Base-by-base conservation (phyloP, 495 filamentous ascomycete species). In the Penicillium samsonianum region DNA sequence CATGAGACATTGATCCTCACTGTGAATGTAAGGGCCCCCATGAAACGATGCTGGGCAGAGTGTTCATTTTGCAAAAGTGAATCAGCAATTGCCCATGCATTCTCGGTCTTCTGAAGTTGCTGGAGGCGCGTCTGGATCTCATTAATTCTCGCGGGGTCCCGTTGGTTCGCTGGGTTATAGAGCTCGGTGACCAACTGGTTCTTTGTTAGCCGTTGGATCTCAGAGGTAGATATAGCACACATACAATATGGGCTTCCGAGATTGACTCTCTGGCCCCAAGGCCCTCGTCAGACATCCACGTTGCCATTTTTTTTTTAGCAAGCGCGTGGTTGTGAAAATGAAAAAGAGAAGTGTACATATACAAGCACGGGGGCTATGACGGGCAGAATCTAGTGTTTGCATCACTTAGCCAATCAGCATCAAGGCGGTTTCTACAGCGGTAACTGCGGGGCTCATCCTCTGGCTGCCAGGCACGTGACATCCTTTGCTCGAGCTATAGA, bases 1-100 rank as follows among this genome's bases (percentile, higher is more conserved):
- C 67, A 56, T 26, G 67, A 67, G 44, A 69, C 67, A 46, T 97
- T 96, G 48, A 97, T 78, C 74, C 97, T 97, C 46, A 97, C 87
- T 16, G 87, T 94, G 64, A 96, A 90, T 0, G 92, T 97, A 58
- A 96, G 79, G 30, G 93, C 94, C n/a, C 89, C 94, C 69, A 92
- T 96, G 76, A 97, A 98, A 40, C 88, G 85, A 64, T 92, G 84
- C 49, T 91, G 64, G 9, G 57, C 84, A 28, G 87, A 80, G 62
- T 86, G 83, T 3, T 80, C 74, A 58, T 80, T 84, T 30, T 74
- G 66, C 19, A 96, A 73, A 12, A 98, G 79, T 17, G 80, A 81
- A 64, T 92, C 83, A 9, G 90, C 92, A 16, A 98, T 78, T 53
- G 88, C 80, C 93, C 92, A 98, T 50, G 91, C 94, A 64, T 90